phyloP scores from a whole-genome alignment of 305 asterid genomes.

The Petunia hybrid region DNA sequence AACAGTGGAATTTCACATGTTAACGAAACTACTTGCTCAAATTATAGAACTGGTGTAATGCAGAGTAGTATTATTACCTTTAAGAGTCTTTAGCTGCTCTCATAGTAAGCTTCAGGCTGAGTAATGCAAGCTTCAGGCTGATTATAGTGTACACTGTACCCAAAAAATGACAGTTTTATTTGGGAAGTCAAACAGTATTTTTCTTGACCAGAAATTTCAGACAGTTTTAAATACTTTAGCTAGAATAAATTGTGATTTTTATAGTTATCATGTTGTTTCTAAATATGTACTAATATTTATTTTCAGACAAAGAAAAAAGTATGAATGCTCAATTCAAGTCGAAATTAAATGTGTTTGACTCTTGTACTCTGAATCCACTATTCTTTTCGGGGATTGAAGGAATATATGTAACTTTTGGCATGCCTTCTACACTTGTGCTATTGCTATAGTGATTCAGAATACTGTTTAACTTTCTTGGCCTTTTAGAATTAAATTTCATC shows the following conservation, averaged over 20 bases:
- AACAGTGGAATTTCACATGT: too few species aligned
- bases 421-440: not conserved
- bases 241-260: not conserved
- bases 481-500: not conserved
- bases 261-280: not conserved
- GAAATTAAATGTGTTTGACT: not conserved
- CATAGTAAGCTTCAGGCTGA: constrained; percentile 20
- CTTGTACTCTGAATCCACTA: too few species aligned
- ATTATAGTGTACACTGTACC: not conserved
- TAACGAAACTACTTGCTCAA: not conserved
- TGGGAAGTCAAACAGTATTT: not conserved
- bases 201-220: constrained; percentile 6
- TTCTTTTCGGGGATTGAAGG: not conserved
- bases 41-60: not conserved
- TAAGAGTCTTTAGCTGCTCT: constrained; percentile 10
- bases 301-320: not conserved
- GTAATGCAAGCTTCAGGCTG: constrained; percentile 4
- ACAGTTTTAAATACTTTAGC: not conserved
- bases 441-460: not conserved
- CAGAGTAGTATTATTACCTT: not conserved
- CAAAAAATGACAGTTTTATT: constrained; percentile 1
- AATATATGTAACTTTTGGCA: not conserved
- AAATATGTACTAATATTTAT: not conserved
- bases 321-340: not conserved
- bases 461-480: constrained; percentile 10